phyloP scores from a whole-genome alignment of 225 moss, liverwort and hornwort species.

The Sphagnum tenellum region DNA sequence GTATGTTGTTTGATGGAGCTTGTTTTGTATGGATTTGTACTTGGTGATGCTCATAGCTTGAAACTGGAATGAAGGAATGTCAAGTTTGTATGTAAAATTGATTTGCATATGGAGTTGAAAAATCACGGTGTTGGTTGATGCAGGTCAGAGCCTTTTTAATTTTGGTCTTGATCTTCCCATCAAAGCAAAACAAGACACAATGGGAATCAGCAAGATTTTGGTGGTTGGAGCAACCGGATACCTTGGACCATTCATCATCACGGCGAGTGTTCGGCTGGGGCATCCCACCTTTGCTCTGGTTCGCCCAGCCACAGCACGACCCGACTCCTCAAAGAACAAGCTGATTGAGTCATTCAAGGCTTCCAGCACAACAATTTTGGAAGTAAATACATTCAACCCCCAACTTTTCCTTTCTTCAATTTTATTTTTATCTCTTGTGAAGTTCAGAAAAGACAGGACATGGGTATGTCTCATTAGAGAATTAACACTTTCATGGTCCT shows the following conservation, averaged over 20 bases:
- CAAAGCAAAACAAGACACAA: too few relatives aligned
- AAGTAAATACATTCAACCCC: not conserved
- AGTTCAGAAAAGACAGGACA: not conserved
- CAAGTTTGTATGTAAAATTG: too few relatives aligned
- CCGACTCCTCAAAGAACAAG: slow-evolving; percentile 22
- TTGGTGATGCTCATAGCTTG: too few relatives aligned
- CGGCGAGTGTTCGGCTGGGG: slow-evolving; percentile 24
- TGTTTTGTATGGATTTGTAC: too few relatives aligned
- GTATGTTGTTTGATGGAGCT: too few relatives aligned
- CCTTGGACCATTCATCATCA: slow-evolving; percentile 14
- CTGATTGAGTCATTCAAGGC: slow-evolving; percentile 16
- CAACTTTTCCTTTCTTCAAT: not conserved
- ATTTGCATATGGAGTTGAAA: too few relatives aligned
- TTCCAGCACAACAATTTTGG: slow-evolving; percentile 13
- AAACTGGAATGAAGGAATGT: too few relatives aligned
- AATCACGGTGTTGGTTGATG: too few relatives aligned
- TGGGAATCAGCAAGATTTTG: slow-evolving; percentile 3
- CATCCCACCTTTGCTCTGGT: slow-evolving; percentile 40
- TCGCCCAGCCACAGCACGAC: slow-evolving; percentile 14
- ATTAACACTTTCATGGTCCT: not conserved
- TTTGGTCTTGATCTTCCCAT: too few relatives aligned
- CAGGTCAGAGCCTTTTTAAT: too few relatives aligned
- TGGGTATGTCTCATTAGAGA: not conserved
- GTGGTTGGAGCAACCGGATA: slow-evolving; percentile 26
- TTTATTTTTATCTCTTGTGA: not conserved